Evolutionary conservation across 2,329 filamentous ascomycete genomes (phyloP).

Genomic region (Keithomyces neogunnii): DNA sequence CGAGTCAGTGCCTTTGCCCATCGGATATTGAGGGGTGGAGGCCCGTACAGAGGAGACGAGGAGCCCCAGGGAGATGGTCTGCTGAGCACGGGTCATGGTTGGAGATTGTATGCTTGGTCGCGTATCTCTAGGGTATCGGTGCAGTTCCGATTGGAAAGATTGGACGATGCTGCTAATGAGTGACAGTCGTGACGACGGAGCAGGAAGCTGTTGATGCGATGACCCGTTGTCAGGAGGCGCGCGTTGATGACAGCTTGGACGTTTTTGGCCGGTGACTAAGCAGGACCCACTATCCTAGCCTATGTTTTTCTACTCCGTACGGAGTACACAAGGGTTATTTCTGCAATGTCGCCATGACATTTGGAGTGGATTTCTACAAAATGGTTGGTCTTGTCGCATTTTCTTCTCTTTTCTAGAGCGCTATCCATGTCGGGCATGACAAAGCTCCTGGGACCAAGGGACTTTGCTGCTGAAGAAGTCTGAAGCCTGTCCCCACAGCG

Average conservation of each 20-base stretch:
- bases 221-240: not conserved
- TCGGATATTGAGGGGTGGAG: not conserved
- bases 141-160: not conserved
- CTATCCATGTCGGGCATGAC: no score
- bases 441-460: no score
- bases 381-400: no score
- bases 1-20: constrained; percentile 10
- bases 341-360: no score
- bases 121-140: not conserved
- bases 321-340: not conserved
- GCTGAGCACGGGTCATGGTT: constrained; percentile 88
- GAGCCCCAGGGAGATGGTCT: constrained; percentile 82
- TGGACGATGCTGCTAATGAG: constrained; percentile 9
- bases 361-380: no score
- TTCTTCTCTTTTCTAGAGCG: no score
- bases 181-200: constrained; percentile 8
- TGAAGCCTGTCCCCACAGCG: no score
- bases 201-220: not conserved
- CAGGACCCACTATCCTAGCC: not conserved
- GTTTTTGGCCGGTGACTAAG: constrained; percentile 4
- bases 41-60: constrained; percentile 74
- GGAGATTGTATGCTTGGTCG: constrained; percentile 2
- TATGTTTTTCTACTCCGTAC: not conserved
- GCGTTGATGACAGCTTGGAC: constrained; percentile 4
- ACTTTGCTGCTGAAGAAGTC: no score